Conservation (phyloP, 768 basidiomycete species). For the Suillus lakei region DNA sequence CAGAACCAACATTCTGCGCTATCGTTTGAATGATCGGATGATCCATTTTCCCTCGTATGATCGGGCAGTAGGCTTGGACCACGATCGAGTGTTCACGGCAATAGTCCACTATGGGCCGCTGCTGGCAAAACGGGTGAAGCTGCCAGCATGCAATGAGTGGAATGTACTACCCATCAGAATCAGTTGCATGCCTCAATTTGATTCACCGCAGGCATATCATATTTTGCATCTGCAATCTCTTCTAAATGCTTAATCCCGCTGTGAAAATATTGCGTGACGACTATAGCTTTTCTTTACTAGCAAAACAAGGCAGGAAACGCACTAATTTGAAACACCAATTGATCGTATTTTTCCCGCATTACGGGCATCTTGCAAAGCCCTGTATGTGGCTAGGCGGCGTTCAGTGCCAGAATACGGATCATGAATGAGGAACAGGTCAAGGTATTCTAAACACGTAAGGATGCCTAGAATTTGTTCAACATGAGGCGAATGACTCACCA, state of each 20-base stretch:
- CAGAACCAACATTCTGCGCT: slow-evolving; percentile 57
- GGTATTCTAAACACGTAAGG: slow-evolving; percentile 46
- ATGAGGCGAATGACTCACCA: slow-evolving; percentile 44
- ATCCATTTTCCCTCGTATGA: slow-evolving; percentile 62
- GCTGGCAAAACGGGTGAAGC: slow-evolving; percentile 86
- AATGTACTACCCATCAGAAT: background rate
- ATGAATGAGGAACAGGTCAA: slow-evolving; percentile 83
- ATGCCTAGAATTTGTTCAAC: background rate
- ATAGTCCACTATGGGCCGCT: slow-evolving; percentile 76
- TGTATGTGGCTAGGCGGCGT: slow-evolving; percentile 72
- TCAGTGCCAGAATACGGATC: slow-evolving; percentile 68
- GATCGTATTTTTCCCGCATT: slow-evolving; percentile 66
- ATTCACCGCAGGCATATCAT: slow-evolving; percentile 73
- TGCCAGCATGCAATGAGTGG: slow-evolving; percentile 30
- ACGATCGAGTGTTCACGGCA: slow-evolving; percentile 64
- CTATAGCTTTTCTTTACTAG: background rate
- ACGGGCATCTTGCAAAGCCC: slow-evolving; percentile 67
- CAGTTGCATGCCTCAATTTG: slow-evolving; percentile 69
- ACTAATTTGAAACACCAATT: slow-evolving; percentile 90
- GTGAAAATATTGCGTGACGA: background rate
- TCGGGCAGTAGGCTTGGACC: slow-evolving; percentile 78
- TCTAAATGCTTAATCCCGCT: slow-evolving; percentile 76
- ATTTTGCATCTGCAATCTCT: slow-evolving; percentile 67
- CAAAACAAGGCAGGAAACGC: slow-evolving; percentile 25
- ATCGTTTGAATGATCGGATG: slow-evolving; percentile 57